phyloP scores from a whole-genome alignment of 192 early-diverging fungal species.

The Gamsiella multidivaricata region DNA sequence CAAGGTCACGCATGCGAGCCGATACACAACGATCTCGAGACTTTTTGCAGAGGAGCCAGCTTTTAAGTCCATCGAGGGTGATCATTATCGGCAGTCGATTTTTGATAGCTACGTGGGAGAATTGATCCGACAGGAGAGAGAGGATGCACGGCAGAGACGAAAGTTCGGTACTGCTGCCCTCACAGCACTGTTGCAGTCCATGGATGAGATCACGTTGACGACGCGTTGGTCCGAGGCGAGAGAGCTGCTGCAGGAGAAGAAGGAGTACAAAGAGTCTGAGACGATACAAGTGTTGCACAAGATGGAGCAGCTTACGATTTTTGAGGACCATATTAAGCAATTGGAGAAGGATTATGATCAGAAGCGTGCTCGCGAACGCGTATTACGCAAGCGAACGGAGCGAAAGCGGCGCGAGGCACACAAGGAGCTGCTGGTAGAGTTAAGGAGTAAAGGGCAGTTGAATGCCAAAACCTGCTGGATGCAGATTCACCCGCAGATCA shows the following conservation, averaged over 20 bases:
- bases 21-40: conserved; percentile 50
- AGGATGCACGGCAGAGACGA: conserved; percentile 66
- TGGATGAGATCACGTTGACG: conserved; percentile 65
- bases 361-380: conserved; percentile 51
- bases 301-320: conserved; percentile 84
- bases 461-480: conserved; percentile 86
- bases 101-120: conserved; percentile 83
- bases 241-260: conserved; percentile 58
- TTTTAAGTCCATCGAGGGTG: conserved; percentile 70
- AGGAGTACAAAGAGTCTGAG: conserved; percentile 60
- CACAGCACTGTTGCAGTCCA: conserved; percentile 61
- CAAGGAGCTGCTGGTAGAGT: conserved; percentile 74
- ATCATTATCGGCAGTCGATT: conserved; percentile 67
- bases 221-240: conserved; percentile 71
- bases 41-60: conserved; percentile 71
- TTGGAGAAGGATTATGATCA: conserved; percentile 71
- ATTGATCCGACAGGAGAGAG: conserved; percentile 73
- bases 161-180: conserved; percentile 74
- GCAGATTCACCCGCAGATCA: conserved; percentile 81
- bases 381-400: conserved; percentile 67
- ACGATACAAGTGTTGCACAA: conserved; percentile 77
- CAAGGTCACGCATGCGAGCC: conserved; percentile 44
- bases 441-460: conserved; percentile 65
- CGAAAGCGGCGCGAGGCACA: conserved; percentile 80
- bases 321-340: conserved; percentile 79